These are phyloP conservation scores for Fomitopsis serialis DNA, from an alignment of 768 basidiomycete species.

Conservation along the genomic window DNA sequence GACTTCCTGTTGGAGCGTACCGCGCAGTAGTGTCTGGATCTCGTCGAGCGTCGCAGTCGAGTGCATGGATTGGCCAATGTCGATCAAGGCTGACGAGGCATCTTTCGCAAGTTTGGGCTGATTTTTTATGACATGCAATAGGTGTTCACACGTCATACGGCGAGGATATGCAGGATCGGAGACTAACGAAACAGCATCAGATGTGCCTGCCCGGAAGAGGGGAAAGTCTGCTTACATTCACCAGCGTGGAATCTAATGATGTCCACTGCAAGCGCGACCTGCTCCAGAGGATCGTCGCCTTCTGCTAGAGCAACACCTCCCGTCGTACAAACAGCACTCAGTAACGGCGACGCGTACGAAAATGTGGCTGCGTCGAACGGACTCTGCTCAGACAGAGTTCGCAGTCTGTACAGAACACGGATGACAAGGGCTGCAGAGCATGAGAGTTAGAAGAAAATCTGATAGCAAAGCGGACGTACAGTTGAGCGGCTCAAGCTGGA, in stretches of 20 bases:
- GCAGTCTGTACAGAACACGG: slow-evolving; percentile 81
- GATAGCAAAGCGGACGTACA: slow-evolving; percentile 31
- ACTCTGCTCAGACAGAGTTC: slow-evolving; percentile 72
- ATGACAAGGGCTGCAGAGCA: slow-evolving; percentile 59
- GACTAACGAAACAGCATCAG: slow-evolving; percentile 40
- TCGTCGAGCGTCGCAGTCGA: slow-evolving; percentile 60
- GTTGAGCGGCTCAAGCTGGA: slow-evolving; percentile 65
- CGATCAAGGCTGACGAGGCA: slow-evolving; percentile 73
- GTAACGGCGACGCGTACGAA: slow-evolving; percentile 71
- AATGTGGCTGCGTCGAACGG: slow-evolving; percentile 86
- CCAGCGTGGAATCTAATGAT: slow-evolving; percentile 66
- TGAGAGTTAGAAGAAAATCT: not conserved
- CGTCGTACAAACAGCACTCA: slow-evolving; percentile 58
- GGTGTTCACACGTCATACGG: slow-evolving; percentile 54
- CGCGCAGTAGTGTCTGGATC: slow-evolving; percentile 56
- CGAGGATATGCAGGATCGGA: slow-evolving; percentile 71
- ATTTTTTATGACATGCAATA: slow-evolving; percentile 66
- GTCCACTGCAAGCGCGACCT: slow-evolving; percentile 68
- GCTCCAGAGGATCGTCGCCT: slow-evolving; percentile 75
- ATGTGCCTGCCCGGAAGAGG: not conserved
- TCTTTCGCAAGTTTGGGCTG: slow-evolving; percentile 83
- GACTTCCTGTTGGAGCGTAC: slow-evolving; percentile 80
- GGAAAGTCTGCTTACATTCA: slow-evolving; percentile 50
- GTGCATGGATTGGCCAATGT: slow-evolving; percentile 76
- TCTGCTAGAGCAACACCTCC: slow-evolving; percentile 66